Conservation (phyloP, 202 grass and related monocot species). For the Panicum hallii region DNA sequence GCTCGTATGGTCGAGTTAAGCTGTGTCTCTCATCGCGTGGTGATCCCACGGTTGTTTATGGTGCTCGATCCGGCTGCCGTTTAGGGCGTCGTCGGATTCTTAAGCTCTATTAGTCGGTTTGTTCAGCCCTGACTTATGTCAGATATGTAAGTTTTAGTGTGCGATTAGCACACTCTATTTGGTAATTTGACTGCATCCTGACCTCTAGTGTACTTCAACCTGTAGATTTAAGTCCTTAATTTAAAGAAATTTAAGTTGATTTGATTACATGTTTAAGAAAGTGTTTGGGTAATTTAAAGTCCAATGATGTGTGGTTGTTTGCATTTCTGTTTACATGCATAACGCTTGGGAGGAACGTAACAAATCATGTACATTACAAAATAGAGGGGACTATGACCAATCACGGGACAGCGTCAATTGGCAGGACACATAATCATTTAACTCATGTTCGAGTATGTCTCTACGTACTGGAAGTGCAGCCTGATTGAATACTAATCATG, state of each 20-base stretch:
- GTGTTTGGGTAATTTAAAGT: neutral
- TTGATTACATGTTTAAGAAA: neutral
- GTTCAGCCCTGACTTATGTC: neutral
- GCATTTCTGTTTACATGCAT: neutral
- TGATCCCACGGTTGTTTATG: neutral
- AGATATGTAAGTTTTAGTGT: conserved; percentile 19
- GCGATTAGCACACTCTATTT: neutral
- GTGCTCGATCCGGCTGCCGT: conserved; percentile 38
- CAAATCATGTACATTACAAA: neutral
- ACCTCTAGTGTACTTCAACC: neutral
- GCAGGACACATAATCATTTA: neutral
- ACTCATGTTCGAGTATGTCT: neutral
- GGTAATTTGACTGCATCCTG: neutral
- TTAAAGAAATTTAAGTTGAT: neutral
- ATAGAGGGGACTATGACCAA: neutral
- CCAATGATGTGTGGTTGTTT: neutral
- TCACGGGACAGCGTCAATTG: neutral
- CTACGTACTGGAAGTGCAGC: neutral
- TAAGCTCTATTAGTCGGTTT: conserved; percentile 3
- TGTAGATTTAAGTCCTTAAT: neutral
- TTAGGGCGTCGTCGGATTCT: conserved; percentile 1
- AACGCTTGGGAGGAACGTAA: neutral
- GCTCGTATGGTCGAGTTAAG: neutral
- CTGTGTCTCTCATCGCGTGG: neutral
- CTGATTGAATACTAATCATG: neutral